phyloP scores from a whole-genome alignment of 2,329 filamentous ascomycete species.

The Trichoderma cornu-damae region DNA sequence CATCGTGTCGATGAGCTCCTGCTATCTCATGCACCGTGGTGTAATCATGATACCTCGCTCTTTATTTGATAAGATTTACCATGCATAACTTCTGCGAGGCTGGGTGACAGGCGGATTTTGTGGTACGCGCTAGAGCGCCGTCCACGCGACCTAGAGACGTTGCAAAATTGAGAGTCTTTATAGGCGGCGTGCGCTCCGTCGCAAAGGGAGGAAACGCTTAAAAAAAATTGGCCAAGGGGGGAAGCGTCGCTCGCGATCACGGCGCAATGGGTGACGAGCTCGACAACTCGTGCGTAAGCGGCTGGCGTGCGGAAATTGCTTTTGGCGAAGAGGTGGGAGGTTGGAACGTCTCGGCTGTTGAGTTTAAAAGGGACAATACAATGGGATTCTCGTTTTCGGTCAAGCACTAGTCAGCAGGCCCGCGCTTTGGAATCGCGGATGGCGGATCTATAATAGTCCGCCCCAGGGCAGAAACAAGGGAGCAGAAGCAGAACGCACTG shows the following conservation, averaged over 20 bases:
- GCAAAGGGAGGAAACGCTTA: not conserved
- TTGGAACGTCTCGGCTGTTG: conserved; percentile 11
- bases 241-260: conserved; percentile 20
- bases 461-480: too few relatives aligned
- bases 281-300: not conserved
- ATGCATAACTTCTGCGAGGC: conserved; percentile 22
- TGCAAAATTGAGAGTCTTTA: conserved; percentile 20
- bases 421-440: not conserved
- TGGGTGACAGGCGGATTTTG: conserved; percentile 12
- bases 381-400: conserved; percentile 18
- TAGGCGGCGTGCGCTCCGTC: conserved; percentile 12
- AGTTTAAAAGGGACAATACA: conserved; percentile 20
- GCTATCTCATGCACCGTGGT: conserved; percentile 49
- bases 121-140: conserved; percentile 27
- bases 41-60: conserved; percentile 52
- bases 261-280: conserved; percentile 15
- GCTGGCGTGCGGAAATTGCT: conserved; percentile 15
- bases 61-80: conserved; percentile 23
- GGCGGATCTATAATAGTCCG: conserved; percentile 11
- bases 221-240: not conserved
- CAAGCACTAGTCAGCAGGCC: conserved; percentile 15
- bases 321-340: conserved; percentile 14
- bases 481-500: too few relatives aligned
- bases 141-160: conserved; percentile 38
- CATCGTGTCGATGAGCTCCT: conserved; percentile 56